These are phyloP conservation scores for Coffea canephora DNA, from an alignment of 257 asterid genomes.

Conservation along the genomic window DNA sequence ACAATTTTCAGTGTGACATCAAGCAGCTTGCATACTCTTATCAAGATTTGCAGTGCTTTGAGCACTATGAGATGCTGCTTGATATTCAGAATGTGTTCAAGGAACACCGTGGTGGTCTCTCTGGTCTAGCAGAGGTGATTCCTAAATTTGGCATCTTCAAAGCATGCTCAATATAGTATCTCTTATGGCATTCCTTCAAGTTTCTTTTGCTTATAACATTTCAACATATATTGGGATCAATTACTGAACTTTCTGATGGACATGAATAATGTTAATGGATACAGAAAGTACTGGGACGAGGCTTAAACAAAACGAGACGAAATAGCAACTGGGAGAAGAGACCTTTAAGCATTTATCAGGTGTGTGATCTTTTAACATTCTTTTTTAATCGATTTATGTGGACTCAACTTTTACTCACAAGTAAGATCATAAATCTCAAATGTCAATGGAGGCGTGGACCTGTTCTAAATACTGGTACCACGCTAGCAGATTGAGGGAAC, in stretches of 20 bases:
- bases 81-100: slow-evolving; percentile 89
- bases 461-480: not conserved
- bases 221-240: not conserved
- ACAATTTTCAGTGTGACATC: slow-evolving; percentile 85
- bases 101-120: slow-evolving; percentile 81
- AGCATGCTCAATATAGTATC: not conserved
- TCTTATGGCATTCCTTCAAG: not conserved
- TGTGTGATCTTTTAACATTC: slow-evolving; percentile 11
- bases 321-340: slow-evolving; percentile 98
- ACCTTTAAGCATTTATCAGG: slow-evolving; percentile 82
- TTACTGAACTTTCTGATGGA: slow-evolving; percentile 2
- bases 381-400: not conserved
- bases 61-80: slow-evolving; percentile 81
- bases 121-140: slow-evolving; percentile 84
- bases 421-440: not conserved
- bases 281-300: slow-evolving; percentile 80
- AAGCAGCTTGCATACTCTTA: slow-evolving; percentile 76
- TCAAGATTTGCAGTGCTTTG: slow-evolving; percentile 70
- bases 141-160: not conserved
- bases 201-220: not conserved
- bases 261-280: slow-evolving; percentile 12
- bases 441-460: not conserved
- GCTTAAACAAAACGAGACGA: slow-evolving; percentile 88
- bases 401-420: not conserved
- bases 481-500: not conserved